phyloP scores from a whole-genome alignment of 495 filamentous ascomycete genomes.

The Chaetomium tenue region DNA sequence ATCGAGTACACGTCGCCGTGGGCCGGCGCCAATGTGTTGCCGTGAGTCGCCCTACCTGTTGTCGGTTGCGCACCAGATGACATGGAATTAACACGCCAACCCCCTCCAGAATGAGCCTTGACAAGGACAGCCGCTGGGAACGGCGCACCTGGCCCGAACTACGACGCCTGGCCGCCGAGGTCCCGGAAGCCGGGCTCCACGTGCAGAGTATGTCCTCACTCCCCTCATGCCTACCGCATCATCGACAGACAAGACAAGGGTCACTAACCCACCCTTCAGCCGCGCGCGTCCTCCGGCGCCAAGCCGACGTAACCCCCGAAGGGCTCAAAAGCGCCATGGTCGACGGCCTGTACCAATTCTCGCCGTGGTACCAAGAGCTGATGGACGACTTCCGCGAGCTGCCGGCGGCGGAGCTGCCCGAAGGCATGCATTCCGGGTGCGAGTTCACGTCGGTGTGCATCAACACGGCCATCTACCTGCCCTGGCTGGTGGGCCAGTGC shows the following conservation, averaged over 20 bases:
- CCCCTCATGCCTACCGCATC: too few relatives aligned
- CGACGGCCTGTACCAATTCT: constrained; percentile 60
- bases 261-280: constrained; percentile 27
- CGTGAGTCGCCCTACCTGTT: constrained; percentile 50
- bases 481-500: constrained; percentile 78
- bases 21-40: constrained; percentile 90
- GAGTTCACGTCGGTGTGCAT: constrained; percentile 84
- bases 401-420: constrained; percentile 53
- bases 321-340: constrained; percentile 35
- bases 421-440: constrained; percentile 63
- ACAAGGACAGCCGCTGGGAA: constrained; percentile 56
- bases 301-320: constrained; percentile 35
- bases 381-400: constrained; percentile 69
- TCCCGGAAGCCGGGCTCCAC: constrained; percentile 87
- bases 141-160: constrained; percentile 66
- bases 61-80: background rate
- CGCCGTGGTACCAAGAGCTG: constrained; percentile 81
- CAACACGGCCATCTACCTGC: constrained; percentile 83
- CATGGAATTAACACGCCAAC: background rate
- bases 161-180: constrained; percentile 61
- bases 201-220: constrained; percentile 59
- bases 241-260: too few relatives aligned
- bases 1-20: constrained; percentile 94
- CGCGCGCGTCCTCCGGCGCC: constrained; percentile 43
- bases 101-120: constrained; percentile 29